A percentile compares a stretch with the other conserved stretches of the same genome.
Evolutionary conservation across 164 flowering plant genomes (phyloP).

Genomic region (Stephania cephalantha): DNA sequence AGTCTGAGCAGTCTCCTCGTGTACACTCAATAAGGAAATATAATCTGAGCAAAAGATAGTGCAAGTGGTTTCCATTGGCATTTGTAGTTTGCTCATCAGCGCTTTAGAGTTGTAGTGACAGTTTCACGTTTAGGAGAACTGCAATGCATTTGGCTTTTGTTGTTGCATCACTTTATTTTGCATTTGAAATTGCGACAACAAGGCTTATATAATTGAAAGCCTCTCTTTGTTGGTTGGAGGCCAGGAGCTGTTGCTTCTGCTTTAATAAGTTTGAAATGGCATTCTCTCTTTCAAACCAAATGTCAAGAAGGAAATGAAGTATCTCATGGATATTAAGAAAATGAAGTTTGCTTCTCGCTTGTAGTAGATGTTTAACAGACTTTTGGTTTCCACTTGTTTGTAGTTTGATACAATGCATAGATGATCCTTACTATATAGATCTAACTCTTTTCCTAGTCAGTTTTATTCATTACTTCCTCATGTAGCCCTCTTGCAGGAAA

Average conservation of each 20-base stretch:
- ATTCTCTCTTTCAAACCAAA: not conserved
- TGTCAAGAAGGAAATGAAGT: not conserved
- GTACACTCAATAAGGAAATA: no score
- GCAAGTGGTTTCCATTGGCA: not conserved
- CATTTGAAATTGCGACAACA: not conserved
- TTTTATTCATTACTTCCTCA: constrained; percentile 33
- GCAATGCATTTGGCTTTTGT: not conserved
- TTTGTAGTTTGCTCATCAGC: not conserved
- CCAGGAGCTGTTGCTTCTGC: not conserved
- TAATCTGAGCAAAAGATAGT: not conserved
- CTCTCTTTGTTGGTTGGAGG: not conserved
- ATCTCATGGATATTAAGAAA: not conserved
- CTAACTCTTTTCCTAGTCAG: not conserved
- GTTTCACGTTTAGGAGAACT: not conserved
- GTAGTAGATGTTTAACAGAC: no score
- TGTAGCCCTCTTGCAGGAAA: constrained; percentile 92
- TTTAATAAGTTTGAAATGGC: not conserved
- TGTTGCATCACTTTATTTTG: not conserved
- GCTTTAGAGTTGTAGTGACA: not conserved
- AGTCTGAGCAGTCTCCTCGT: not conserved
- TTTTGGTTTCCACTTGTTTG: no score
- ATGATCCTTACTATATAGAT: not conserved
- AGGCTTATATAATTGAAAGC: not conserved
- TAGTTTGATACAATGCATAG: no score
- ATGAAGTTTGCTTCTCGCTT: no score